Evolutionary conservation across 306 rosid genomes (phyloP).

Genomic region (Medicago ruthenica): DNA sequence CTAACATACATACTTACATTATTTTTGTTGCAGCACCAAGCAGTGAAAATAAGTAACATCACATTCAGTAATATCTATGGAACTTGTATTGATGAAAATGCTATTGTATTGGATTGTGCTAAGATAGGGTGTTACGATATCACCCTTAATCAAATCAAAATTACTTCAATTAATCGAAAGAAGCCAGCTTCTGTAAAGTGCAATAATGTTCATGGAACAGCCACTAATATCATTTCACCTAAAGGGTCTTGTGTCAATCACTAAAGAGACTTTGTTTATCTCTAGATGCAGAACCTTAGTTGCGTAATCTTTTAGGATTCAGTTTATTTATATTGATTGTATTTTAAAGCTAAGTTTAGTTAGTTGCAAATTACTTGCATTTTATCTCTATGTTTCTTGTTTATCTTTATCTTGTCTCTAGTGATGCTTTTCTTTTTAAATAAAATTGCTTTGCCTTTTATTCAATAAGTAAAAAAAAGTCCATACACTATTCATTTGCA

Average conservation of each 20-base stretch:
- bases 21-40: conserved; percentile 28
- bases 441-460: too few relatives aligned
- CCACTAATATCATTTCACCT: conserved; percentile 34
- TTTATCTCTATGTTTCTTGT: too few relatives aligned
- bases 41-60: conserved; percentile 37
- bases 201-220: conserved; percentile 34
- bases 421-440: not conserved
- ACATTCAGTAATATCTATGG: conserved; percentile 39
- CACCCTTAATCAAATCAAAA: conserved; percentile 16
- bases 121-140: conserved; percentile 37
- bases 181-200: conserved; percentile 35
- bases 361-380: too few relatives aligned
- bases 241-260: not conserved
- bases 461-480: too few relatives aligned
- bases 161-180: conserved; percentile 36
- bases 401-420: not conserved
- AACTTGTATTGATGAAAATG: conserved; percentile 35
- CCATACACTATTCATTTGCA: too few relatives aligned
- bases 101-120: conserved; percentile 47
- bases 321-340: too few relatives aligned
- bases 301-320: too few relatives aligned
- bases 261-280: not conserved
- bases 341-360: too few relatives aligned
- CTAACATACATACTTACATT: not conserved
- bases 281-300: not conserved